Percentiles rank a stretch among this genome's conserved stretches.
Conservation (phyloP, 73 alveolate species). For the Paramecium bursaria region DNA sequence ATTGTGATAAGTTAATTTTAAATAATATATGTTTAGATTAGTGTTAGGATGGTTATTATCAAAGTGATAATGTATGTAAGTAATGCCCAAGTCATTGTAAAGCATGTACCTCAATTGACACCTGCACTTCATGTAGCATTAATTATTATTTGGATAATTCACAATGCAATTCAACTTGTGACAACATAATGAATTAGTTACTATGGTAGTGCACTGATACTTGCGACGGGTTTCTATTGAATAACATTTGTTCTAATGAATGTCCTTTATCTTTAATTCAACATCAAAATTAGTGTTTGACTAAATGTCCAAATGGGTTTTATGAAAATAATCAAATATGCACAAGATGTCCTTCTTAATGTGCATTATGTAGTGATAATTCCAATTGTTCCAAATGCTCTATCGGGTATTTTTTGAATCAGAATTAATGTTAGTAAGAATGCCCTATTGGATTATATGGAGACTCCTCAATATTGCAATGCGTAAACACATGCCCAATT, state of each 20-base stretch:
- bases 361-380: too few relatives aligned
- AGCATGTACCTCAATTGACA: background rate
- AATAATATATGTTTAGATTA: background rate
- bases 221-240: background rate
- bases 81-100: background rate
- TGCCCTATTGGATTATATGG: background rate
- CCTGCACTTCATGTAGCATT: background rate
- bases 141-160: background rate
- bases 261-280: background rate
- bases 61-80: background rate
- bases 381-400: background rate
- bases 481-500: background rate
- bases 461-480: background rate
- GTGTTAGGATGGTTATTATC: constrained; percentile 12
- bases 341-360: background rate
- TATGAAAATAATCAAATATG: background rate
- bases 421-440: background rate
- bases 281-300: background rate
- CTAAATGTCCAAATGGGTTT: background rate
- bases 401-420: background rate
- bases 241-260: background rate
- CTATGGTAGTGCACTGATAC: background rate
- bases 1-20: constrained; percentile 5
- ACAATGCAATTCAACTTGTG: background rate
- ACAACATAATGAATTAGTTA: background rate